A percentile compares a stretch with the other conserved stretches of the same genome.
phyloP scores from a whole-genome alignment of 1,284 basidiomycete genomes.

The Agroathelia rolfsii region DNA sequence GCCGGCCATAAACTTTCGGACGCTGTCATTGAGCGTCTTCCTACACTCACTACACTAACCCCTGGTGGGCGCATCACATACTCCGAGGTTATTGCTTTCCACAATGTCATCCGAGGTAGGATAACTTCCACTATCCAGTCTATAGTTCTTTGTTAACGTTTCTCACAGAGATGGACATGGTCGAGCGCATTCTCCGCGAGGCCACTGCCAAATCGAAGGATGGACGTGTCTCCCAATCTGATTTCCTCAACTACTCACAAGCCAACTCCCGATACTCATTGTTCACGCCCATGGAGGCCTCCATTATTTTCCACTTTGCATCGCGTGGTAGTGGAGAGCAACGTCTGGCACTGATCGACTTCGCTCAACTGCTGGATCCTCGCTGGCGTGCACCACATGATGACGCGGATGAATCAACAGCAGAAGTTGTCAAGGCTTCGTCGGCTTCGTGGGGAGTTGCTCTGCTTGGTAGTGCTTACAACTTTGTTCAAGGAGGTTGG shows the following conservation, averaged over 20 bases:
- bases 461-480: constrained; percentile 69
- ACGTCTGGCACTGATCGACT: constrained; percentile 77
- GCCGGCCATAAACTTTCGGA: constrained; percentile 93
- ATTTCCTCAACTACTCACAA: constrained; percentile 70
- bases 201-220: constrained; percentile 86
- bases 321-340: constrained; percentile 61
- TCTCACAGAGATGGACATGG: constrained; percentile 82
- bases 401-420: constrained; percentile 25
- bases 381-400: constrained; percentile 69
- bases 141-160: constrained; percentile 8
- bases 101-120: constrained; percentile 82
- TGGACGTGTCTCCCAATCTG: constrained; percentile 79
- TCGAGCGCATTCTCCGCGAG: constrained; percentile 82
- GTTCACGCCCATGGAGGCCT: constrained; percentile 93
- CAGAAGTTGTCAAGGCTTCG: constrained; percentile 17
- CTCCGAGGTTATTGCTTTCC: constrained; percentile 91
- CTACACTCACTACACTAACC: constrained; percentile 79
- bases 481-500: constrained; percentile 82
- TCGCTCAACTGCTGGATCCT: constrained; percentile 82
- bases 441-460: constrained; percentile 41
- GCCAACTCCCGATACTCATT: constrained; percentile 79
- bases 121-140: constrained; percentile 11
- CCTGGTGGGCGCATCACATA: constrained; percentile 87
- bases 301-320: constrained; percentile 93
- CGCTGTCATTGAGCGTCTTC: constrained; percentile 79